These are phyloP conservation scores for Trichosphaerium sp. DNA, from an alignment of 78 protist genomes.

Conservation along the genomic window DNA sequence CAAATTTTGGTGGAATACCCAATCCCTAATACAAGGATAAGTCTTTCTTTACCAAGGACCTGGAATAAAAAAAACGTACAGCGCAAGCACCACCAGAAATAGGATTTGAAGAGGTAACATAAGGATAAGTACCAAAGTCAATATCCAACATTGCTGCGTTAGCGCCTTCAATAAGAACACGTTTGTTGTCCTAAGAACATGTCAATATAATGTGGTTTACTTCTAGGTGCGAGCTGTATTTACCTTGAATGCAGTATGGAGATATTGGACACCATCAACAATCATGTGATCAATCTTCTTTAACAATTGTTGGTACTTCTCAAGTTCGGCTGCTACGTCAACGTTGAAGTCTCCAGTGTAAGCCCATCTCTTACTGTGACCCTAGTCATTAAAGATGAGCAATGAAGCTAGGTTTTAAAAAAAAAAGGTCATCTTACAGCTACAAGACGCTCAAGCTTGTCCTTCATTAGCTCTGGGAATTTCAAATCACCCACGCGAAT, in stretches of 20 bases:
- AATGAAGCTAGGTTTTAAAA: no score
- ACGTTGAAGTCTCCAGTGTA: slow-evolving; percentile 19
- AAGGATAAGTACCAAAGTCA: slow-evolving; percentile 89
- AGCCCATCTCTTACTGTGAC: no score
- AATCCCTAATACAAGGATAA: not conserved
- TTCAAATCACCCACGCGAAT: slow-evolving; percentile 71
- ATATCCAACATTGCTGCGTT: slow-evolving; percentile 86
- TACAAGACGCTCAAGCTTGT: no score
- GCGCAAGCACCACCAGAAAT: slow-evolving; percentile 79
- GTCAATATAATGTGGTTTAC: no score
- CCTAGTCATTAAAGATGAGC: no score
- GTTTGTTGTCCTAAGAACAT: slow-evolving; percentile 19
- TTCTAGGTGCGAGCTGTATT: no score
- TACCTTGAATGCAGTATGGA: slow-evolving; percentile 40
- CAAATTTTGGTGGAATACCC: slow-evolving; percentile 71
- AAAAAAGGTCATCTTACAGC: no score
- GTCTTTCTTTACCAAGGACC: not conserved
- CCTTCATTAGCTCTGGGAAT: no score
- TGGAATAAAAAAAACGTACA: slow-evolving; percentile 27
- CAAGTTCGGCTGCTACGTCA: slow-evolving; percentile 65
- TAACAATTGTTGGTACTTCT: slow-evolving; percentile 10
- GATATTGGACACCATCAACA: slow-evolving; percentile 57
- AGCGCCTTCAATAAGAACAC: slow-evolving; percentile 73
- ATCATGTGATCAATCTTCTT: slow-evolving; percentile 60
- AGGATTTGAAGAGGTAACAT: slow-evolving; percentile 81